Evolutionary conservation across 2,329 filamentous ascomycete species (phyloP), one percentile per base, ranked within the genome.

Genomic region (Talaromyces piceae): DNA sequence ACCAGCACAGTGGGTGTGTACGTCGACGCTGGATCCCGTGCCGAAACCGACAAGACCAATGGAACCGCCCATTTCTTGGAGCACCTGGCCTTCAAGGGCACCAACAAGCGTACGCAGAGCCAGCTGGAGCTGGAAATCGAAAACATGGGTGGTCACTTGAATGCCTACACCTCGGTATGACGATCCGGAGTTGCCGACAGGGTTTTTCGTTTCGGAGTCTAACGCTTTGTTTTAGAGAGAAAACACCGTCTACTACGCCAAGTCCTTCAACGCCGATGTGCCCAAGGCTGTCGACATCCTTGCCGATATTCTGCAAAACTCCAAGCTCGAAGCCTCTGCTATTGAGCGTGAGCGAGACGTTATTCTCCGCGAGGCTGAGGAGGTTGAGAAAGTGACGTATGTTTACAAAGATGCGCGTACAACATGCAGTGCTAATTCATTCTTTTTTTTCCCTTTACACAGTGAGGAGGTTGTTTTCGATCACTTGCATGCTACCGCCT

Each of bases 201-300:
- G 54, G 57, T 53, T 43, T 58, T 56, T 49, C 47, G 33, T 33
- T 45, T 37, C 52, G 28, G 12, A 47, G 51, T 57, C 62, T 69
- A 62, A 67, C 55, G 20, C 47, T 26, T 9, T n/a, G 52, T 56
- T 57, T 58, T 65, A 88, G 91, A 89, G 93, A 73, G 93, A 98
- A 76, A 97, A 96, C 82, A 98, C 93, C 65, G 93, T 98, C 69
- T 98, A 98, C 83, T 98, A 97, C 75, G 93, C 93, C 75, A 96
- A 97, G 79, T 86, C 91, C 59, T 95, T 98, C 81, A 98, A 98
- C 80, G 84, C 87, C 74, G 91, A 98, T 71, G 90, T 97, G 56
- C 91, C 91, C 66, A 87, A 91, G 73, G 88, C 88, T 69, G 93
- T 98, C 73, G 90, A 98, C 74, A 97, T 98, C 67, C 88, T 98